phyloP scores from a whole-genome alignment of 768 basidiomycete genomes.

The Leucosporidium creatinivorum region DNA sequence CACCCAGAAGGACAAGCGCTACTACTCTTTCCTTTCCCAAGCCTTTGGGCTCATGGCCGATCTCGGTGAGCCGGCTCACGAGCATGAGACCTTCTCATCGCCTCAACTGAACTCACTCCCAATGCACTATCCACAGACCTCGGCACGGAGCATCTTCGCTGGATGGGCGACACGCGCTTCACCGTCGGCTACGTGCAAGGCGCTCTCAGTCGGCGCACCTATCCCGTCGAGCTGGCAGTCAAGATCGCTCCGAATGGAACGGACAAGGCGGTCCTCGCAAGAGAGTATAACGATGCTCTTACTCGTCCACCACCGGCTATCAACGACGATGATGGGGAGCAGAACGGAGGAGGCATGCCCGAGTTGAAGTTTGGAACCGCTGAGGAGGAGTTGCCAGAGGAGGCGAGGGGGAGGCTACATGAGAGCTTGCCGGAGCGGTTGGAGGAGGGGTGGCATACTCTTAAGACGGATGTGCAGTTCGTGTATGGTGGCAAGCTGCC shows the following conservation, averaged over 20 bases:
- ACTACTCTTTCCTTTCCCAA: conserved; percentile 76
- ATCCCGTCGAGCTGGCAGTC: conserved; percentile 62
- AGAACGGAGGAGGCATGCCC: background rate
- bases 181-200: conserved; percentile 63
- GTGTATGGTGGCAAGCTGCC: conserved; percentile 75
- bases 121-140: conserved; percentile 10
- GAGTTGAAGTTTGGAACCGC: background rate
- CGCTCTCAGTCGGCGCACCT: conserved; percentile 55
- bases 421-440: conserved; percentile 2
- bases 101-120: background rate
- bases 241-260: conserved; percentile 53
- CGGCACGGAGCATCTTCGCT: conserved; percentile 59
- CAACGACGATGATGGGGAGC: too few relatives aligned
- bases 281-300: conserved; percentile 21
- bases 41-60: conserved; percentile 78
- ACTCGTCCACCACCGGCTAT: background rate
- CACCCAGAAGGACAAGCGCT: conserved; percentile 57
- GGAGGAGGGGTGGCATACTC: conserved; percentile 12
- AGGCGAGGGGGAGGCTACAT: conserved; percentile 17
- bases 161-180: conserved; percentile 80
- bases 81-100: too few relatives aligned
- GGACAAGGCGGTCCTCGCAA: conserved; percentile 41
- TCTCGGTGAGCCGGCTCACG: conserved; percentile 51
- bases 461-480: conserved; percentile 56
- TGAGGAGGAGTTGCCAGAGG: conserved; percentile 55